phyloP scores from a whole-genome alignment of 371 early-diverging fungal genomes.

The Umbelopsis sp. region DNA sequence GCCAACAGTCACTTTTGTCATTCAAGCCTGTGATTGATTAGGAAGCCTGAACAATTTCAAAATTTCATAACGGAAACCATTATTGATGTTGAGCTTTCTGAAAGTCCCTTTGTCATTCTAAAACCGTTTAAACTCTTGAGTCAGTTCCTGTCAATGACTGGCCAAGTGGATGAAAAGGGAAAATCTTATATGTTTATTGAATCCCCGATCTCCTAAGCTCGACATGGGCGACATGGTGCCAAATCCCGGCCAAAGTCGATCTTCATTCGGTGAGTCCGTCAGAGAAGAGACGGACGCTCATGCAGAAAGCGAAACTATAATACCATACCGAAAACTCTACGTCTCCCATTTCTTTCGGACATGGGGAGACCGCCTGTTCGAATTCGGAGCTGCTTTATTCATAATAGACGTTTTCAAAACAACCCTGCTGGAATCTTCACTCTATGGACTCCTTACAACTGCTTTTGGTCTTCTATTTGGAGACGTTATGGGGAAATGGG shows the following conservation, averaged over 20 bases:
- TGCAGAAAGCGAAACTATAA: neutral
- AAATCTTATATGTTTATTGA: too few relatives aligned
- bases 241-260: neutral
- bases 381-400: slow-evolving; percentile 38
- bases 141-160: too few relatives aligned
- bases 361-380: slow-evolving; percentile 35
- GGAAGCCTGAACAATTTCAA: slow-evolving; percentile 20
- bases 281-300: neutral
- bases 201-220: too few relatives aligned
- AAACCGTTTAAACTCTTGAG: too few relatives aligned
- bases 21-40: slow-evolving; percentile 22
- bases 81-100: neutral
- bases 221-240: too few relatives aligned
- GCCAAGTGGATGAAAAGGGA: neutral
- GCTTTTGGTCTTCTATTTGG: slow-evolving; percentile 33
- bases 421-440: slow-evolving; percentile 32
- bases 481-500: slow-evolving; percentile 30
- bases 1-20: slow-evolving; percentile 20
- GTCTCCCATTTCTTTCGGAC: slow-evolving; percentile 21
- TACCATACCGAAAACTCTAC: slow-evolving; percentile 7
- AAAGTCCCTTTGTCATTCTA: neutral
- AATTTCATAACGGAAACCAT: neutral
- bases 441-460: slow-evolving; percentile 37
- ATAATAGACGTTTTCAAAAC: slow-evolving; percentile 39
- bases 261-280: neutral